Evolutionary conservation across 805 yeast species (phyloP).

Genomic region (Candida andamanensis): DNA sequence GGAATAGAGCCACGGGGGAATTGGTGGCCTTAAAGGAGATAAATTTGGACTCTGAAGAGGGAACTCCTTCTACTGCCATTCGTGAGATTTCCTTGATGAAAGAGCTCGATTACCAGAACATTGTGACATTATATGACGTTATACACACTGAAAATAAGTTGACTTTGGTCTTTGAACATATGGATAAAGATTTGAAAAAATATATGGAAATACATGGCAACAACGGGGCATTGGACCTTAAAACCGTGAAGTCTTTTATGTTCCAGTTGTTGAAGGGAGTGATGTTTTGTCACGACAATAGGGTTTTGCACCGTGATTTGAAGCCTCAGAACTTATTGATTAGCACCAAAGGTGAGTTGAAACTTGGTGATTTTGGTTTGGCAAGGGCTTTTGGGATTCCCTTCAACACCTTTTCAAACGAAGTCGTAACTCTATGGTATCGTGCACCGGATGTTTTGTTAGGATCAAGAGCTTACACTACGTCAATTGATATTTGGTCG

Average conservation of each 20-base stretch:
- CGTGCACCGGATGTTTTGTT: slow-evolving; percentile 95
- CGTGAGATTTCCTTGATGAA: slow-evolving; percentile 94
- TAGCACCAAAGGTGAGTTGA: slow-evolving; percentile 83
- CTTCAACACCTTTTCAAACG: slow-evolving; percentile 93
- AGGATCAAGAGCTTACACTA: slow-evolving; percentile 92
- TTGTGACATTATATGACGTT: slow-evolving; percentile 88
- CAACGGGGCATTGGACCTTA: slow-evolving; percentile 67
- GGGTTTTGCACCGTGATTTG: slow-evolving; percentile 80
- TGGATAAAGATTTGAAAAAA: slow-evolving; percentile 90
- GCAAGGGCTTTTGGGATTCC: slow-evolving; percentile 99
- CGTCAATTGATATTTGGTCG: slow-evolving; percentile 98
- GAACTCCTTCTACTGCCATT: slow-evolving; percentile 97
- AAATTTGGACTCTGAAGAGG: slow-evolving; percentile 92
- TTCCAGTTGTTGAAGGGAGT: slow-evolving; percentile 88
- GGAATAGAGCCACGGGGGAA: slow-evolving; percentile 80
- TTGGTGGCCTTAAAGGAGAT: slow-evolving; percentile 94
- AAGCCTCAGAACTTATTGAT: slow-evolving; percentile 94
- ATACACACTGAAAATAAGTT: slow-evolving; percentile 95
- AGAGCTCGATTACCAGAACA: slow-evolving; percentile 89
- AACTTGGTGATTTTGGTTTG: slow-evolving; percentile 93
- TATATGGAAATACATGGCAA: slow-evolving; percentile 87
- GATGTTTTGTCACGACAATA: slow-evolving; percentile 77
- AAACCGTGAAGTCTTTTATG: slow-evolving; percentile 85
- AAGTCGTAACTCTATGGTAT: slow-evolving; percentile 97
- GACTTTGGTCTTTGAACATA: slow-evolving; percentile 86